Percentiles rank a stretch among this genome's conserved stretches.
Conservation (phyloP, 768 basidiomycete genomes). For the Suillus paluster region DNA sequence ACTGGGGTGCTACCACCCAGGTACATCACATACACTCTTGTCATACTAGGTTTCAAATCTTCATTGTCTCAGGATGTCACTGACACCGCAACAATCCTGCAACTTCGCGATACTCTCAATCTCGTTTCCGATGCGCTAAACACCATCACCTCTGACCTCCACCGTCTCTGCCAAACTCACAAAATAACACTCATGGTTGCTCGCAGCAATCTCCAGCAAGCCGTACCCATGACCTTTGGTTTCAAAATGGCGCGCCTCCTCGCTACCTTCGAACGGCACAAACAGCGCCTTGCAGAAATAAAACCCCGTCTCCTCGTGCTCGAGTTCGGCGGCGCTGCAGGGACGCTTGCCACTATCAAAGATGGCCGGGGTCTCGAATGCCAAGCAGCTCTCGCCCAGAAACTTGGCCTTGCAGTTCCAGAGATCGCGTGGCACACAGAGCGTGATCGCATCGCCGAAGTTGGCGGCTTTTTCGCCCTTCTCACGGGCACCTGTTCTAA, state of each 20-base stretch:
- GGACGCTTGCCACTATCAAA: slow-evolving; percentile 49
- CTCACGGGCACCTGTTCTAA: slow-evolving; percentile 50
- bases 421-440: slow-evolving; percentile 46
- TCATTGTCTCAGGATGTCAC: slow-evolving; percentile 45
- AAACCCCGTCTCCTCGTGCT: slow-evolving; percentile 42
- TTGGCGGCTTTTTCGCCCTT: slow-evolving; percentile 48
- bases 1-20: slow-evolving; percentile 55
- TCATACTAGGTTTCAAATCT: slow-evolving; percentile 6
- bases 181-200: slow-evolving; percentile 48
- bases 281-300: slow-evolving; percentile 41
- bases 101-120: slow-evolving; percentile 44
- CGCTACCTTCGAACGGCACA: slow-evolving; percentile 47
- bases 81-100: slow-evolving; percentile 50
- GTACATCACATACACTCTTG: slow-evolving; percentile 24
- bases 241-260: slow-evolving; percentile 51
- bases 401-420: slow-evolving; percentile 24
- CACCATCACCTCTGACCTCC: slow-evolving; percentile 34
- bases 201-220: slow-evolving; percentile 52
- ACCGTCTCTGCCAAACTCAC: slow-evolving; percentile 34
- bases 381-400: slow-evolving; percentile 25
- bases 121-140: slow-evolving; percentile 35
- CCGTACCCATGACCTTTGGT: slow-evolving; percentile 51
- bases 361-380: slow-evolving; percentile 36
- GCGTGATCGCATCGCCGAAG: slow-evolving; percentile 47
- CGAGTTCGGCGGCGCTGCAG: slow-evolving; percentile 51